Base-by-base conservation (phyloP, 2,329 filamentous ascomycete species). In the Aspergillus costaricaensis region DNA sequence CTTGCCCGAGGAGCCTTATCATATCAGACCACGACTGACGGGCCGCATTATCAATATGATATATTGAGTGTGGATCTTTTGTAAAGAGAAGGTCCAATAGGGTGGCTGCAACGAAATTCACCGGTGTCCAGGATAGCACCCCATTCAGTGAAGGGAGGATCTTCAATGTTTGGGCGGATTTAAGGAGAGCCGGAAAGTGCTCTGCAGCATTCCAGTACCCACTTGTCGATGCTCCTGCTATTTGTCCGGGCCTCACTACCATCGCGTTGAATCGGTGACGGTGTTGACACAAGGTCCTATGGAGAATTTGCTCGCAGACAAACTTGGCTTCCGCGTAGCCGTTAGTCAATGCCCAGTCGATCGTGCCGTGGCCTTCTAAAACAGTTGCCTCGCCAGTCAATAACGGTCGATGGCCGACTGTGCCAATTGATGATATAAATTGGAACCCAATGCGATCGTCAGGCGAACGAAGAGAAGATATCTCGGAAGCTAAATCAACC, bases 191-290 rank as follows among this genome's bases (percentile, higher is more conserved):
- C 0, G 74, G 66, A 12, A 85, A 70, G 61, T 85, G 81, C 65
- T 86, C 83, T 27, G 76, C 74, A 0, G 78, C 71, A 62, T 86
- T 86, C 85, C 84, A 87, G 65, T 80, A 81, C 0, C 83, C 84
- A 57, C 72, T 84, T 0, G 58, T 74, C 3, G 66, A 77, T 0
- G 79, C 82, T 0, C 85, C 85, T 1, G 83, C 75, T 43, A 87
- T 82, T 67, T 87, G 85, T 0, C 81, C 85, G 0, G 79, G 72
- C 0, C 84, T 77, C 0, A 82, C 78, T 0, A 68, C 70, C 72
- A 77, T 80, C 0, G 79, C 62, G 15, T 75, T 76, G 71, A 85
- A 83, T 1, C 64, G 70, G 0, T 74, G 58, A 0, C 78, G 77
- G 61, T 80, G 68, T n/a, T 71, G 65, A 57, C 79, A 77, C 3